Evolutionary conservation across 306 rosid species (phyloP).

Genomic region (Gillenia trifoliata): DNA sequence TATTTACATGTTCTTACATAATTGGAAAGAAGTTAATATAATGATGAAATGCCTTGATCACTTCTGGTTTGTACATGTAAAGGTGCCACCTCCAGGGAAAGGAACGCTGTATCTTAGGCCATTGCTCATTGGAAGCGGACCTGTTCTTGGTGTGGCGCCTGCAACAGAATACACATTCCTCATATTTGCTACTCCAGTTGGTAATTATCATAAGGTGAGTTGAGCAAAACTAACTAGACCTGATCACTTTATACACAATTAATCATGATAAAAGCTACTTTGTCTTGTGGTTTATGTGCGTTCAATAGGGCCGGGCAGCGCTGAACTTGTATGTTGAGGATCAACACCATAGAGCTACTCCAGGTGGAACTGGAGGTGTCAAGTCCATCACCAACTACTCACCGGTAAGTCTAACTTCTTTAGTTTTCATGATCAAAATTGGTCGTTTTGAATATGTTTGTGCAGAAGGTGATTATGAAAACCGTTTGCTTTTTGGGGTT

Average conservation of each 20-base stretch:
- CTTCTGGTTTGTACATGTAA: too few relatives aligned
- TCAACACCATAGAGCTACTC: slow-evolving; percentile 36
- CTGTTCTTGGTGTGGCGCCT: slow-evolving; percentile 38
- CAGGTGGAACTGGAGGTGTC: slow-evolving; percentile 64
- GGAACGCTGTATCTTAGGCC: slow-evolving; percentile 63
- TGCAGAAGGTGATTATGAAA: too few relatives aligned
- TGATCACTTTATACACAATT: too few relatives aligned
- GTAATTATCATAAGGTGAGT: slow-evolving; percentile 40
- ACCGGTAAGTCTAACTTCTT: slow-evolving; percentile 53
- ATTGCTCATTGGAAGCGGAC: slow-evolving; percentile 62
- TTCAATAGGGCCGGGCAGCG: too few relatives aligned
- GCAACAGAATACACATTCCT: slow-evolving; percentile 54
- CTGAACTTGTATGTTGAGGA: slow-evolving; percentile 43
- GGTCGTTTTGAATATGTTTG: too few relatives aligned
- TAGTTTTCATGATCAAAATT: too few relatives aligned
- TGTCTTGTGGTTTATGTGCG: too few relatives aligned
- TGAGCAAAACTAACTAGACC: too few relatives aligned
- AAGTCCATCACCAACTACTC: slow-evolving; percentile 60
- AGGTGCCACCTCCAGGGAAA: slow-evolving; percentile 70
- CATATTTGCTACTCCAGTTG: slow-evolving; percentile 44
- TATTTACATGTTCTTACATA: too few relatives aligned
- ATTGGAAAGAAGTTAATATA: too few relatives aligned
- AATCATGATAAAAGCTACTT: too few relatives aligned
- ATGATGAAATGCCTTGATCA: too few relatives aligned
- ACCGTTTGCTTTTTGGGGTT: background rate